Base-by-base conservation (phyloP, 805 yeast species). In the Metschnikowia gelsemii region DNA sequence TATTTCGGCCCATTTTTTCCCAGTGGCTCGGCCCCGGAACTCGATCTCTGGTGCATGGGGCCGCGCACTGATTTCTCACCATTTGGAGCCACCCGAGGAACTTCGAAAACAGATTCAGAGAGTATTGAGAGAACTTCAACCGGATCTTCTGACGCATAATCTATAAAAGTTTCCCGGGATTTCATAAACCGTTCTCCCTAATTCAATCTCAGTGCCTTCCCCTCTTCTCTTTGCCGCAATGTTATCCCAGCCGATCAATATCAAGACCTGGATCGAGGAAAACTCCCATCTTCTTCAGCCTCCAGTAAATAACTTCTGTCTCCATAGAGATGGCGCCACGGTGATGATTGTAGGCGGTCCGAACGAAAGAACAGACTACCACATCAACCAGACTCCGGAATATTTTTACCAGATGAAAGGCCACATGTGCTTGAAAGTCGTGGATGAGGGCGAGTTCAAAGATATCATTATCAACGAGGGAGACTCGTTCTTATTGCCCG, bases 291-390 rank as follows among this genome's bases (percentile, higher is more conserved):
- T 87, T 11, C 73, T 90, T 27, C 82, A 86, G 60, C 97, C 97
- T 1, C 97, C 97, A 1, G 96, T 90, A 24, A 88, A 88, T 62
- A 90, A 90, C 59, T 90, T 66, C 65, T 88, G 96, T 57, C 76
- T 90, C 21, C 96, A 90, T 62, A 72, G 89, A 35, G 96, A 95
- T 4, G 96, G 96, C 0, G 86, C 85, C 60, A 89, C 96, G 0
- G 88, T 89, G 26, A 90, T 90, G 96, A 81, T 89, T 38, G 95
- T 90, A 1, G 97, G 97, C 12, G 97, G 97, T 0, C 97, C 97
- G 3, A 90, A 90, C 60, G 95, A 83, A 56, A 73, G 97, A 43
- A 89, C 96, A 0, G 97, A 90, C 59, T 90, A 87, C 59, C 97
- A 90, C 57, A 78, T 90, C 35, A 90, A 90, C 58, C 95, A 87